A percentile compares a stretch with the other conserved stretches of the same genome.
Conservation (phyloP, 768 basidiomycete species). For the Phylloporus sp. region DNA sequence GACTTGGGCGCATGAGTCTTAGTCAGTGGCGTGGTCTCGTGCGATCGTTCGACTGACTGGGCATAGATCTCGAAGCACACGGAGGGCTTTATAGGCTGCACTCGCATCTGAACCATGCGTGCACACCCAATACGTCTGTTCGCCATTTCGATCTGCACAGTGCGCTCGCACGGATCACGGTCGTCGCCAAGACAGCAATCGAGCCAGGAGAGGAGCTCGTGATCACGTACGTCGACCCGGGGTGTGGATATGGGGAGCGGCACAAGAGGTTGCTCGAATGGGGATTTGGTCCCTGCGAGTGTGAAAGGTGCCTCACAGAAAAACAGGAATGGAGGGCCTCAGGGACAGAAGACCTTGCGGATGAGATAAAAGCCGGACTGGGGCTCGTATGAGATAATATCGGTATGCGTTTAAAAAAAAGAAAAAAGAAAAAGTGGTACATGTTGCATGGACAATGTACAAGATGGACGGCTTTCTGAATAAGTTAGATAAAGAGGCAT, state of each 20-base stretch:
- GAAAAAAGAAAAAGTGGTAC: conserved; percentile 2
- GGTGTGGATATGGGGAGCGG: conserved; percentile 35
- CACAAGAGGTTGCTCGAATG: conserved; percentile 57
- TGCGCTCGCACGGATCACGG: conserved; percentile 68
- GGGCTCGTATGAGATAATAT: conserved; percentile 40
- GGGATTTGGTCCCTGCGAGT: conserved; percentile 72
- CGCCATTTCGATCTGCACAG: conserved; percentile 70
- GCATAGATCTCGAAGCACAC: conserved; percentile 73
- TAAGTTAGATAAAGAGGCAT: conserved; percentile 15
- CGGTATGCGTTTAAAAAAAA: no score
- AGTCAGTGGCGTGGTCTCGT: conserved; percentile 39
- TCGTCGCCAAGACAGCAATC: conserved; percentile 66
- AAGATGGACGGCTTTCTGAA: conserved; percentile 9
- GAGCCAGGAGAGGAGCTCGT: conserved; percentile 68
- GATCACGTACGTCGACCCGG: conserved; percentile 77
- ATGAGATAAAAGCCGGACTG: conserved; percentile 61
- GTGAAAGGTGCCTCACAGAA: conserved; percentile 66
- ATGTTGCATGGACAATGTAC: conserved; percentile 7
- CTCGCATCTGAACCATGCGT: conserved; percentile 85
- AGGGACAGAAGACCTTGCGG: conserved; percentile 46
- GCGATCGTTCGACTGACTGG: background rate
- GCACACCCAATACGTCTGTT: conserved; percentile 74
- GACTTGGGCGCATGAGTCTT: conserved; percentile 74
- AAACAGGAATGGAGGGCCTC: conserved; percentile 28
- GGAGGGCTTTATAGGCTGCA: conserved; percentile 85